A percentile compares a stretch with the other conserved stretches of the same genome.
Conservation (phyloP, 345 rosid genomes). For the Bruguiera sexangula region DNA sequence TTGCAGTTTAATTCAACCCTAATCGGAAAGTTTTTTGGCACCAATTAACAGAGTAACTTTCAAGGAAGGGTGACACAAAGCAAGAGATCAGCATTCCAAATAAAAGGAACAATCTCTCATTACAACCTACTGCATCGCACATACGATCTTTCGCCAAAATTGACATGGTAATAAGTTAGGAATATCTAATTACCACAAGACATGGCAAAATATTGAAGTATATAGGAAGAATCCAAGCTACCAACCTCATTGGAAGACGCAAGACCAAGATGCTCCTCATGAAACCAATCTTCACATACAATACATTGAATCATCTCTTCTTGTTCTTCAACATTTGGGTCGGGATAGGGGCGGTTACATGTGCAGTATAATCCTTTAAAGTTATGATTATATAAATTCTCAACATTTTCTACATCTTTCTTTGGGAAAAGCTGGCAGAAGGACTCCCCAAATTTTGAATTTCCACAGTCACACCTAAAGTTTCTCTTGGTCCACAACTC, state of each 20-base stretch:
- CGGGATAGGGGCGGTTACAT: conserved; percentile 83
- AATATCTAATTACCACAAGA: not conserved
- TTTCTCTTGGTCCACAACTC: conserved; percentile 98
- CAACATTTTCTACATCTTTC: conserved; percentile 71
- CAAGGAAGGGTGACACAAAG: not conserved
- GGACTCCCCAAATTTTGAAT: conserved; percentile 78
- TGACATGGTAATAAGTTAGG: too few relatives aligned
- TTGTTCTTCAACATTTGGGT: conserved; percentile 86
- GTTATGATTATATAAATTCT: conserved; percentile 86
- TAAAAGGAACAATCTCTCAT: too few relatives aligned
- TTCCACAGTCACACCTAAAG: conserved; percentile 94
- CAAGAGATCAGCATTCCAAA: not conserved
- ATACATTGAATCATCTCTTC: conserved; percentile 98
- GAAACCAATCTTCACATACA: conserved; percentile 97
- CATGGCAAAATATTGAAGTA: not conserved
- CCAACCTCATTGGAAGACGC: conserved; percentile 56
- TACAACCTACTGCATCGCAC: too few relatives aligned
- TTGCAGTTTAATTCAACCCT: too few relatives aligned
- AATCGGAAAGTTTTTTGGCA: too few relatives aligned
- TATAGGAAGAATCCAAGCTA: conserved; percentile 13
- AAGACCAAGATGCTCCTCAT: conserved; percentile 83
- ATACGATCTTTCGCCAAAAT: too few relatives aligned
- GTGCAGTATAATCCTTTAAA: conserved; percentile 88
- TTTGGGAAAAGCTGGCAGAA: conserved; percentile 75
- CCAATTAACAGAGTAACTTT: not conserved